Percentiles rank a stretch among this genome's conserved stretches.
Conservation (phyloP, 352 stramenopile species). For the Pythium grandisporangium region DNA sequence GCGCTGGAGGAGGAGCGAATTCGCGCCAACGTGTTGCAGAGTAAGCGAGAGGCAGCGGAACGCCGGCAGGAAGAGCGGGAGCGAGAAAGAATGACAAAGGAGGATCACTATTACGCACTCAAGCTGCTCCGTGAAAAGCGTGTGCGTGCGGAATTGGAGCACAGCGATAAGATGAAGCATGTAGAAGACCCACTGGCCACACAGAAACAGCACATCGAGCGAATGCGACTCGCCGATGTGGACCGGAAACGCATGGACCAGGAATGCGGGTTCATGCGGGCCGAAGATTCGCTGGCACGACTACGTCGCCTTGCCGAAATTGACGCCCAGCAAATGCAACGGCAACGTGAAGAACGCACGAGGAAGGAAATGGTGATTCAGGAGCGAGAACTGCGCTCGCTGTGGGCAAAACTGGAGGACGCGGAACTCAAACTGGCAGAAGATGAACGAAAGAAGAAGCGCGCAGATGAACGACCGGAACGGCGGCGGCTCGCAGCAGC, state of each 20-base stretch:
- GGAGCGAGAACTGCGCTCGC: conserved; percentile 20
- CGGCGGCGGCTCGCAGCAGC: conserved; percentile 16
- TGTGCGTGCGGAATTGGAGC: conserved; percentile 9
- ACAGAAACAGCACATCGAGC: conserved; percentile 33
- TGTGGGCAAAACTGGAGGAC: conserved; percentile 24
- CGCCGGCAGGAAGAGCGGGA: conserved; percentile 22
- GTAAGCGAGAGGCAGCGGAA: conserved; percentile 8
- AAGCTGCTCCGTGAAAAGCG: conserved; percentile 28
- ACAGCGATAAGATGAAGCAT: conserved; percentile 3
- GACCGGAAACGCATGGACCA: conserved; percentile 21
- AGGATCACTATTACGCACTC: conserved; percentile 49
- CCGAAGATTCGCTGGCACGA: conserved; percentile 36
- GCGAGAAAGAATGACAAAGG: conserved; percentile 26
- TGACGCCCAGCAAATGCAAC: conserved; percentile 19
- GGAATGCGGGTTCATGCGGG: conserved; percentile 27
- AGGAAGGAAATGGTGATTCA: conserved; percentile 36
- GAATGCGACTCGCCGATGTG: conserved; percentile 27
- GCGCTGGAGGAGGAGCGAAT: conserved; percentile 14
- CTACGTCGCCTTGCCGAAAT: conserved; percentile 26
- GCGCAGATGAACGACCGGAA: conserved; percentile 19
- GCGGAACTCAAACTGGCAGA: conserved; percentile 13
- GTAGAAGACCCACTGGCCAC: conserved; percentile 32
- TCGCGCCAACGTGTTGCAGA: too few relatives aligned
- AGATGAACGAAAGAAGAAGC: conserved; percentile 20
- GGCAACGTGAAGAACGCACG: conserved; percentile 24